Conservation (phyloP, 1,139 yeast species). For the Debaryomyces psychrophilus region DNA sequence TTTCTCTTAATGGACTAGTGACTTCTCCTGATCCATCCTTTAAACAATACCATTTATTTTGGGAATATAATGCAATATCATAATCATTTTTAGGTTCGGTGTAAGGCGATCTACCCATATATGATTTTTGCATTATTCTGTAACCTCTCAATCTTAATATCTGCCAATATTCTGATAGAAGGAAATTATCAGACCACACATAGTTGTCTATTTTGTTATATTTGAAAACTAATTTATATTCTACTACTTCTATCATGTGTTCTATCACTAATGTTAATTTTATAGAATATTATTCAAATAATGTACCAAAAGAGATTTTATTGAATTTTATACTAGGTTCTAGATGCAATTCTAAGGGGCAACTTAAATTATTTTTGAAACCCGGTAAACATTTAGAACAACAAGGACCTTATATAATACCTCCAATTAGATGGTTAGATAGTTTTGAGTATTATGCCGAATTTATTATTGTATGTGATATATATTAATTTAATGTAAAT, state of each 20-base stretch:
- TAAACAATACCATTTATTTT: too few relatives aligned
- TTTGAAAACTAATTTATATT: constrained; percentile 1
- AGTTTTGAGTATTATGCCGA: constrained; percentile 6
- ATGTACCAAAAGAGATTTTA: background rate
- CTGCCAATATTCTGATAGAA: too few relatives aligned
- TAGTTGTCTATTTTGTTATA: background rate
- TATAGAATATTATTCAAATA: constrained; percentile 7
- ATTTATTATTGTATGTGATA: constrained; percentile 5
- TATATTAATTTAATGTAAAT: background rate
- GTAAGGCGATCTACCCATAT: too few relatives aligned
- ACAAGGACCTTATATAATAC: constrained; percentile 8
- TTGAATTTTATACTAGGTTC: background rate
- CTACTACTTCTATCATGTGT: constrained; percentile 6
- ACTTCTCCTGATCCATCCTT: too few relatives aligned
- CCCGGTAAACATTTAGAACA: constrained; percentile 5
- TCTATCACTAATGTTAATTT: background rate
- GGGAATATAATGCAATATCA: too few relatives aligned
- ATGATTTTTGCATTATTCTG: too few relatives aligned
- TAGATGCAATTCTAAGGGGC: constrained; percentile 2
- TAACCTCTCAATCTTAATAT: too few relatives aligned
- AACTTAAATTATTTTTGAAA: constrained; percentile 1
- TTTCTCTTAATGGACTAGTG: too few relatives aligned
- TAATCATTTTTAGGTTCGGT: too few relatives aligned
- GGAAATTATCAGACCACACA: background rate
- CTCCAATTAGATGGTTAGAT: constrained; percentile 9